These are phyloP conservation scores for Whalleya microplaca DNA, from an alignment of 2,329 filamentous ascomycete species.

Conservation along the genomic window DNA sequence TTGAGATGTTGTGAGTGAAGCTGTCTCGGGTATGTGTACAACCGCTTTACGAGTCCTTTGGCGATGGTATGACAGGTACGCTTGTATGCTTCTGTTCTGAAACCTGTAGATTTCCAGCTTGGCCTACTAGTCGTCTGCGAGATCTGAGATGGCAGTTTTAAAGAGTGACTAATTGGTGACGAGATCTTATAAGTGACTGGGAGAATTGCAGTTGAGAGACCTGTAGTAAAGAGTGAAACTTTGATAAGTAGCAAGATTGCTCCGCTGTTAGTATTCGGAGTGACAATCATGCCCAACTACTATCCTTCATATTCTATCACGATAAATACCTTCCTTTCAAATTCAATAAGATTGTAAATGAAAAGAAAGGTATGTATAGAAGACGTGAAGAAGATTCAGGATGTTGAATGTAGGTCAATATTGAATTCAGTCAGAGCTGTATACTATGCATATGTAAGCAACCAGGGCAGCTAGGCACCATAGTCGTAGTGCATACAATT, in stretches of 20 bases:
- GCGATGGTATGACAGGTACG: too few relatives aligned
- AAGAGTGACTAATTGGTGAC: not conserved
- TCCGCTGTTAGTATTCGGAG: constrained; percentile 6
- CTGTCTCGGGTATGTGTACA: constrained; percentile 1
- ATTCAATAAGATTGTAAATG: not conserved
- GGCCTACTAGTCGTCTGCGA: not conserved
- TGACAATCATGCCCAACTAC: constrained; percentile 14
- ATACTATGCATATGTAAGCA: too few relatives aligned
- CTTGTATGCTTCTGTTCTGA: not conserved
- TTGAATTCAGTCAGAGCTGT: too few relatives aligned
- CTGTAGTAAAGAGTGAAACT: not conserved
- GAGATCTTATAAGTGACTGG: not conserved
- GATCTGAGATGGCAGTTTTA: not conserved
- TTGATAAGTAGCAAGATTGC: constrained; percentile 3
- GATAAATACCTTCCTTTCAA: not conserved
- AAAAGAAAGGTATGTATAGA: not conserved
- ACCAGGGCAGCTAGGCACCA: not conserved
- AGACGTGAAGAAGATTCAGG: too few relatives aligned
- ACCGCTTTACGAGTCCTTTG: not conserved
- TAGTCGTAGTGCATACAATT: not conserved
- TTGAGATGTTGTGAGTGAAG: not conserved
- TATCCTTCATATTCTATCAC: not conserved
- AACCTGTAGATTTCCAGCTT: not conserved
- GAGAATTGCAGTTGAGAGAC: not conserved
- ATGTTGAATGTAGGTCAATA: too few relatives aligned